These are phyloP conservation scores for Xylaria arbuscula DNA, from an alignment of 2,329 filamentous ascomycete genomes.

Conservation along the genomic window DNA sequence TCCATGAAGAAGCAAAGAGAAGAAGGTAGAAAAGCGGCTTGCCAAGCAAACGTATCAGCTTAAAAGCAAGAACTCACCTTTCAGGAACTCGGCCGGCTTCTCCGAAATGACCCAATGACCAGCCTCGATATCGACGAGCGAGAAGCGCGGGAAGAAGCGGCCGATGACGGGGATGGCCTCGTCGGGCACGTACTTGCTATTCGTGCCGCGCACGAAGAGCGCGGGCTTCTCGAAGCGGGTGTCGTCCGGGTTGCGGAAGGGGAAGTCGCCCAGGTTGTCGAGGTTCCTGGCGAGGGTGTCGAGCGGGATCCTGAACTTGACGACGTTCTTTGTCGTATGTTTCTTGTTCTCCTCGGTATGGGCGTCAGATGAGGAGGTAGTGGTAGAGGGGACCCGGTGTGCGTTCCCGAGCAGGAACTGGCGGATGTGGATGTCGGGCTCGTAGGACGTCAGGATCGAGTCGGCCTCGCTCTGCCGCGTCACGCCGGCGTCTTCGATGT, in stretches of 20 bases:
- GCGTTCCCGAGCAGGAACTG: constrained; percentile 95
- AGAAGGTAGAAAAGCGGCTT: neutral
- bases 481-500: constrained; percentile 76
- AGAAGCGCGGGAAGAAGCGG: constrained; percentile 83
- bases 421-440: constrained; percentile 79
- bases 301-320: constrained; percentile 81
- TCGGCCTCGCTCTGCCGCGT: constrained; percentile 82
- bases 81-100: constrained; percentile 80
- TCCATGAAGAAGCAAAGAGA: neutral
- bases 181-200: constrained; percentile 82
- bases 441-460: constrained; percentile 78
- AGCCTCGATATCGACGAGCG: constrained; percentile 77
- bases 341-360: neutral
- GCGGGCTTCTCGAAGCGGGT: constrained; percentile 79
- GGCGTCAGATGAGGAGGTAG: neutral
- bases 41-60: neutral
- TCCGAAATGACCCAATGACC: constrained; percentile 94
- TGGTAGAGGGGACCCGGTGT: constrained; percentile 58
- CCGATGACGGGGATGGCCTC: constrained; percentile 83
- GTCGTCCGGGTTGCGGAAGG: constrained; percentile 78
- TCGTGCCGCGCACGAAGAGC: constrained; percentile 82
- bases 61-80: constrained; percentile 63
- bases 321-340: constrained; percentile 53
- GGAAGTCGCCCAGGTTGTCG: constrained; percentile 86
- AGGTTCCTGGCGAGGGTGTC: constrained; percentile 74